These are phyloP conservation scores for Geotrichum reessii DNA, from an alignment of 1,139 yeast species.

Conservation along the genomic window DNA sequence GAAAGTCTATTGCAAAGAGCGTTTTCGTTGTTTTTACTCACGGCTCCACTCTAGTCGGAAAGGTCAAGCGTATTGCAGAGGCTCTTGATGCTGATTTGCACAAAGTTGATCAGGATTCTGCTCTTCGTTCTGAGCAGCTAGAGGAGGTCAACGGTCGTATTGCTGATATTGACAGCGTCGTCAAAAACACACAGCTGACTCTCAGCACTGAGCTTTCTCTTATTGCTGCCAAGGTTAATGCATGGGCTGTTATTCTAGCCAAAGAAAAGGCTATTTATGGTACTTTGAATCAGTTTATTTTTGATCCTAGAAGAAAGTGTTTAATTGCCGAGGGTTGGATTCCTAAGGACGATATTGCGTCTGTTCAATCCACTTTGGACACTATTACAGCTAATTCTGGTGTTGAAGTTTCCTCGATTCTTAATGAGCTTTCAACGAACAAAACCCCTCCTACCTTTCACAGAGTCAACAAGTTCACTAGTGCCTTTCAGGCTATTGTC, in stretches of 20 bases:
- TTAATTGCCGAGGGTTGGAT: conserved; percentile 98
- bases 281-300: conserved; percentile 74
- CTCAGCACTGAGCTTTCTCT: conserved; percentile 71
- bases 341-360: conserved; percentile 52
- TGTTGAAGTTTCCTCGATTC: conserved; percentile 65
- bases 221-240: conserved; percentile 66
- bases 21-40: conserved; percentile 85
- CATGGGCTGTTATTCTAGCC: conserved; percentile 62
- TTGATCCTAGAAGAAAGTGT: conserved; percentile 79
- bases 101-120: conserved; percentile 54
- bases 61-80: conserved; percentile 71
- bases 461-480: conserved; percentile 84
- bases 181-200: conserved; percentile 65
- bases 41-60: conserved; percentile 63
- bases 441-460: conserved; percentile 92
- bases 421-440: conserved; percentile 73
- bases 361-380: conserved; percentile 48
- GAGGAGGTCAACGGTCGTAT: conserved; percentile 53
- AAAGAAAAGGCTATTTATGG: conserved; percentile 73
- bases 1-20: conserved; percentile 52
- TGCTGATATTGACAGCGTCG: conserved; percentile 59
- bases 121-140: conserved; percentile 54
- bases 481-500: conserved; percentile 84
- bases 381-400: conserved; percentile 55
- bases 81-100: conserved; percentile 79